Evolutionary conservation across 441 rosid genomes (phyloP), one percentile per base, ranked within the genome.

Genomic region (Adansonia grandidieri): DNA sequence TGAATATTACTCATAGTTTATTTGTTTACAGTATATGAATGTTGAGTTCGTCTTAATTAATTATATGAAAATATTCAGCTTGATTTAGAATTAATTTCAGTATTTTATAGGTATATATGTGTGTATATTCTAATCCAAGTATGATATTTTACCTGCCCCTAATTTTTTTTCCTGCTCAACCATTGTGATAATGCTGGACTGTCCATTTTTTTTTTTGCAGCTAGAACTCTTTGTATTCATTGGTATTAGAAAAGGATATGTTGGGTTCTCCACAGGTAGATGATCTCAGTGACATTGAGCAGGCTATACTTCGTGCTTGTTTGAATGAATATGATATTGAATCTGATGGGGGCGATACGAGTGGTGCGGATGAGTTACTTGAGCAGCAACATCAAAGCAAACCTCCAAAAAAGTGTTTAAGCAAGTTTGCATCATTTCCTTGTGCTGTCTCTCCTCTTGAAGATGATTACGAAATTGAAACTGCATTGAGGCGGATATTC

Each of bases 341-440:
- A 61, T 86, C 84, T 80, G 89, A 86, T 50, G 84, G 81, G 56
- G 88, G 86, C 62, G 80, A 75, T 78, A 75, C 74, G 10, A 81
- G 84, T 72, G 81, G 80, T 77, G 64, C 73, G 66, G 85, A 73
- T 45, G 85, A 87, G 73, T 84, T 65, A 50, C 68, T 57, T 74
- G 81, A 80, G 61, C 82, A 82, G 61, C 60, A 71, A 20, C 44
- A 22, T 32, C 77, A 80, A 9, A 75, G 63, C 73, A 75, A 80
- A 65, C 78, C 79, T 32, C 32, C 56, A 32, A 67, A 63, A 9
- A 81, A 57, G 51, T 58, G 81, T 80, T 28, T 80, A 74, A 73
- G 58, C 64, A 85, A 85, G 70, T 72, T 42, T 60, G 73, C 72
- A 47, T 79, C 85, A 51, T 82, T 82, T 74, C 83, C 84, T 32